Conservation (phyloP, 768 basidiomycete species). For the Agaricus sinodeliciosus region DNA sequence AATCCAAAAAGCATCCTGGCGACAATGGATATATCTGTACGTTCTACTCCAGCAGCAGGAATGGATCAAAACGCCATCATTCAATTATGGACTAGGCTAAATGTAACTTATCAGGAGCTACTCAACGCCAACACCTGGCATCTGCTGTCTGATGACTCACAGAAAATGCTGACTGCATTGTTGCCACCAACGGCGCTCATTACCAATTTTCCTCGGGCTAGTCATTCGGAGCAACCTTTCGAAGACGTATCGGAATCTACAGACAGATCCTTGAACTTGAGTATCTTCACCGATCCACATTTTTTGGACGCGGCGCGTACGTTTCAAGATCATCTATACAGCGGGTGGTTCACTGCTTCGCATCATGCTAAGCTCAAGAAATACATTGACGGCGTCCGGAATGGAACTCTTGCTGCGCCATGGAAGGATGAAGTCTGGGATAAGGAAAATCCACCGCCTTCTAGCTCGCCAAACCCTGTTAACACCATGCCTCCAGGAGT, state of each 20-base stretch:
- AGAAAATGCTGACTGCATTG: constrained; percentile 27
- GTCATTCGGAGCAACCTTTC: constrained; percentile 33
- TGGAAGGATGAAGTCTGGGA: constrained; percentile 66
- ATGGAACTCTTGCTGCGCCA: constrained; percentile 43
- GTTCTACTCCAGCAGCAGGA: constrained; percentile 14
- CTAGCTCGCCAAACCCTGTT: constrained; percentile 7
- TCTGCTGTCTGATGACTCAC: constrained; percentile 36
- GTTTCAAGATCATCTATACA: constrained; percentile 55
- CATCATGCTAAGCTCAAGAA: constrained; percentile 34
- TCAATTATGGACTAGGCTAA: constrained; percentile 10
- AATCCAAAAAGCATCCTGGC: constrained; percentile 44
- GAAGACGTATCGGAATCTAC: constrained; percentile 4
- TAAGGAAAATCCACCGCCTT: constrained; percentile 26
- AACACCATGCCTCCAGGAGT: constrained; percentile 7
- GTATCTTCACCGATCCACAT: constrained; percentile 44
- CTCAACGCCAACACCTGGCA: constrained; percentile 41
- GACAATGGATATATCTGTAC: constrained; percentile 44
- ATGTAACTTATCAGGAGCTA: constrained; percentile 32
- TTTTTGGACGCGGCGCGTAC: constrained; percentile 49
- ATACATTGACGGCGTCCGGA: constrained; percentile 35
- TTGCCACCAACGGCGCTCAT: constrained; percentile 43
- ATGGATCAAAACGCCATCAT: constrained; percentile 5
- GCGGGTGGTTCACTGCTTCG: constrained; percentile 40
- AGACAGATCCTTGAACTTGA: constrained; percentile 22
- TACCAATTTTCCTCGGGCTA: constrained; percentile 19